Percentiles rank a stretch among this genome's conserved stretches.
phyloP scores from a whole-genome alignment of 768 basidiomycete genomes.

The Nidularia sp. region DNA sequence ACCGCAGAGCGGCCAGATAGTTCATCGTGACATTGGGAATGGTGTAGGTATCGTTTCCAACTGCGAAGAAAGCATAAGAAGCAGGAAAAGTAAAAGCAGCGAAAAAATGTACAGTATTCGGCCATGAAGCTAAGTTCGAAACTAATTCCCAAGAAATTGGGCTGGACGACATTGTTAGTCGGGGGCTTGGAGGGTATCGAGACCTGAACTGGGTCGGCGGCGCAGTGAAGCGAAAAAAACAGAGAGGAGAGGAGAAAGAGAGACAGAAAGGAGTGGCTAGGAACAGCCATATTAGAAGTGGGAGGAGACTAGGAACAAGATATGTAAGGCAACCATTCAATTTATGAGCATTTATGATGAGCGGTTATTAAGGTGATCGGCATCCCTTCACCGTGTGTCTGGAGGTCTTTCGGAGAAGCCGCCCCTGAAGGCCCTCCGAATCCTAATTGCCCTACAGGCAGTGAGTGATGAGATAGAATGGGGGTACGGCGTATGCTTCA shows the following conservation, averaged over 20 bases:
- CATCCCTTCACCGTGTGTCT: too few relatives aligned
- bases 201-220: slow-evolving; percentile 21
- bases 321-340: too few relatives aligned
- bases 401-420: too few relatives aligned
- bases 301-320: too few relatives aligned
- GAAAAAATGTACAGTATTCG: slow-evolving; percentile 40
- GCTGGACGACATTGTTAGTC: slow-evolving; percentile 32
- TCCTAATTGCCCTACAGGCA: too few relatives aligned
- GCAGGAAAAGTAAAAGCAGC: neutral
- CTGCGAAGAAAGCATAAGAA: slow-evolving; percentile 17
- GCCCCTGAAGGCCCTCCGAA: too few relatives aligned
- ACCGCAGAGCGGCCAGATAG: slow-evolving; percentile 51
- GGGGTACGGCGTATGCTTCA: too few relatives aligned
- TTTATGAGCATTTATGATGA: too few relatives aligned
- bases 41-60: slow-evolving; percentile 46
- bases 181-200: slow-evolving; percentile 28
- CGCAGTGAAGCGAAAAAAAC: slow-evolving; percentile 8
- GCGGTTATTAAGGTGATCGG: neutral
- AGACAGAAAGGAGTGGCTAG: slow-evolving; percentile 4
- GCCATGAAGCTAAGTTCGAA: slow-evolving; percentile 62
- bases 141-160: slow-evolving; percentile 63
- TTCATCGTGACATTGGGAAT: slow-evolving; percentile 54
- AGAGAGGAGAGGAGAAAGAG: slow-evolving; percentile 5
- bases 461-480: too few relatives aligned
- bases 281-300: too few relatives aligned